A percentile compares a stretch with the other conserved stretches of the same genome.
Evolutionary conservation across 192 early-diverging fungal genomes (phyloP).

Genomic region (Thamnidium elegans): DNA sequence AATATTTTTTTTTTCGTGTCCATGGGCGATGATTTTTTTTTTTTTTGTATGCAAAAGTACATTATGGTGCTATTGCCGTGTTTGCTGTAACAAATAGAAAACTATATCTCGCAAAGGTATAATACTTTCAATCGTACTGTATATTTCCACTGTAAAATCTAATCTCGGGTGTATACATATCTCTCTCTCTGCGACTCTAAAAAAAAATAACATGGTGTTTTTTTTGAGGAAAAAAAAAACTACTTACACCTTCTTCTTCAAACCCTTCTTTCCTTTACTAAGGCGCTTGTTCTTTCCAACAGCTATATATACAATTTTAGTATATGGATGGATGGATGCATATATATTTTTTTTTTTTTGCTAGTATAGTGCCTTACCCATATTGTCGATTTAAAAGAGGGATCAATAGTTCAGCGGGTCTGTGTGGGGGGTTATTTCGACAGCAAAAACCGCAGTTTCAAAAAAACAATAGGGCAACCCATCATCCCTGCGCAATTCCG

Average conservation of each 20-base stretch:
- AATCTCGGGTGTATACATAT: background rate
- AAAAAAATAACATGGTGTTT: background rate
- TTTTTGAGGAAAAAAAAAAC: no score
- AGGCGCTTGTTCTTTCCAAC: conserved; percentile 80
- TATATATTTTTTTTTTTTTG: background rate
- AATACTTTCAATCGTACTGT: background rate
- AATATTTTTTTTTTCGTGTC: background rate
- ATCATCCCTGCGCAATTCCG: no score
- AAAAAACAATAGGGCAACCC: no score
- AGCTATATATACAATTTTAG: conserved; percentile 32
- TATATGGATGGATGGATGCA: conserved; percentile 13
- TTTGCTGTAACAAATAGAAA: no score
- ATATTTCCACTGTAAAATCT: no score
- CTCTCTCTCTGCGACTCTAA: background rate
- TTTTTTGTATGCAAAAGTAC: no score
- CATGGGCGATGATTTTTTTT: no score
- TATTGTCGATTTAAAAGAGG: conserved; percentile 3
- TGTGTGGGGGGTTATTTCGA: no score
- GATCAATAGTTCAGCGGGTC: background rate
- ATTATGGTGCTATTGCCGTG: background rate
- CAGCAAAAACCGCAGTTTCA: no score
- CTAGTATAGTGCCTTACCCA: background rate
- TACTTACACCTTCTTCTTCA: conserved; percentile 87
- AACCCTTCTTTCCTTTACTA: conserved; percentile 84
- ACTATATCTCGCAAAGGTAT: no score